phyloP scores from a whole-genome alignment of 2,329 filamentous ascomycete species.

The Ambrosiella cleistominuta region DNA sequence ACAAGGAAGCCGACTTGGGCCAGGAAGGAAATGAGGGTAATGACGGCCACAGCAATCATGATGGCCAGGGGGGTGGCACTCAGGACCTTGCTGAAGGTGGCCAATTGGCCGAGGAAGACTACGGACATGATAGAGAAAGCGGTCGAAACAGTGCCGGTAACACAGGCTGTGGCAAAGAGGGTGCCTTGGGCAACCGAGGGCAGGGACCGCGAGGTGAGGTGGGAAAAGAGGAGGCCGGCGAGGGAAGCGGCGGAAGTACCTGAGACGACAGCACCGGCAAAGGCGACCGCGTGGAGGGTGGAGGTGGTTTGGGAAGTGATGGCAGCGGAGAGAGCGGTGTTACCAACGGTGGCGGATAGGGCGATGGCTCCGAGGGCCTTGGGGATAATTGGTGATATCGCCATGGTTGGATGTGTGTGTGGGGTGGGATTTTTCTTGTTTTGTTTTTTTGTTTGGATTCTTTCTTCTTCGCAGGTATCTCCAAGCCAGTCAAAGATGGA shows the following conservation, averaged over 20 bases:
- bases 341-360: constrained; percentile 6
- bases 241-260: constrained; percentile 7
- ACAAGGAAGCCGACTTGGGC: constrained; percentile 8
- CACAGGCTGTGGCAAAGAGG: constrained; percentile 7
- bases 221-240: constrained; percentile 3
- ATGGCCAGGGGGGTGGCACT: constrained; percentile 3
- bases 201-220: neutral
- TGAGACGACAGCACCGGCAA: constrained; percentile 7
- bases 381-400: constrained; percentile 2
- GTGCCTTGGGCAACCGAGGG: constrained; percentile 1
- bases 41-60: constrained; percentile 4
- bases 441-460: neutral
- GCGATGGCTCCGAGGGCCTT: constrained; percentile 7
- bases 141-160: constrained; percentile 2
- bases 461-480: neutral
- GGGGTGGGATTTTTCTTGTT: neutral
- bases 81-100: neutral
- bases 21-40: constrained; percentile 9
- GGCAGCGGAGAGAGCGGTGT: constrained; percentile 7
- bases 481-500: constrained; percentile 1
- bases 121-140: constrained; percentile 9
- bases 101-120: constrained; percentile 10
- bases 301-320: constrained; percentile 8
- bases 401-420: constrained; percentile 4
- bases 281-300: constrained; percentile 9